Evolutionary conservation across 495 filamentous ascomycete genomes (phyloP).

Genomic region (Articulospora tetracladia): DNA sequence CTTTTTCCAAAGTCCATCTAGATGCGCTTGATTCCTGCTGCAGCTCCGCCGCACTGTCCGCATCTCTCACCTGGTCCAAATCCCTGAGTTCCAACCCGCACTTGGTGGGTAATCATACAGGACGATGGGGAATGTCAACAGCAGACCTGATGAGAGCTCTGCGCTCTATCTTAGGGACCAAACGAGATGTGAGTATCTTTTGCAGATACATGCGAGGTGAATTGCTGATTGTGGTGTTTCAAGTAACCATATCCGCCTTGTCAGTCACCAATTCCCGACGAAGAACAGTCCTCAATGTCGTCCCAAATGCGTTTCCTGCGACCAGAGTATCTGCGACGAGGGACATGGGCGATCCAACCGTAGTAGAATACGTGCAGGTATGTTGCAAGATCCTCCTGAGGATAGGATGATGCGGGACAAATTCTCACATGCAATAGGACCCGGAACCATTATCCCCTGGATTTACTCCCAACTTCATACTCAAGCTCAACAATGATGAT

Average conservation of each 20-base stretch:
- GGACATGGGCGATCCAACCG: conserved; percentile 66
- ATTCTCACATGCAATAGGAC: conserved; percentile 52
- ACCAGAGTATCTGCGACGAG: conserved; percentile 73
- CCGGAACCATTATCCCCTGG: conserved; percentile 59
- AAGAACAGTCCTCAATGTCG: conserved; percentile 69
- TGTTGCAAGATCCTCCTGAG: conserved; percentile 16
- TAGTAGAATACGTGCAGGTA: conserved; percentile 92
- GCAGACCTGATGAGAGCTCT: conserved; percentile 82
- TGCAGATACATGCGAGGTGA: neutral
- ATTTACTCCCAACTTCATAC: conserved; percentile 66
- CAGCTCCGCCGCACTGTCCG: conserved; percentile 1
- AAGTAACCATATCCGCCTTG: conserved; percentile 82
- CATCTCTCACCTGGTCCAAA: neutral
- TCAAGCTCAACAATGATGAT: conserved; percentile 86
- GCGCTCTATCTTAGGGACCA: conserved; percentile 86
- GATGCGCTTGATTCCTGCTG: conserved; percentile 23
- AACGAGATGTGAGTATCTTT: conserved; percentile 63
- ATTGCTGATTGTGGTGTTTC: conserved; percentile 8
- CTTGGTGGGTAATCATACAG: conserved; percentile 20
- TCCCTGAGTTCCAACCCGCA: conserved; percentile 1
- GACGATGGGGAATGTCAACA: conserved; percentile 88
- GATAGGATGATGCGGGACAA: neutral
- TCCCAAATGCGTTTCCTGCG: conserved; percentile 87
- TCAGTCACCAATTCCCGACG: conserved; percentile 73
- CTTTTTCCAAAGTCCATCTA: conserved; percentile 10